Conservation (phyloP, 306 rosid genomes). For the Quillaja saponaria region DNA sequence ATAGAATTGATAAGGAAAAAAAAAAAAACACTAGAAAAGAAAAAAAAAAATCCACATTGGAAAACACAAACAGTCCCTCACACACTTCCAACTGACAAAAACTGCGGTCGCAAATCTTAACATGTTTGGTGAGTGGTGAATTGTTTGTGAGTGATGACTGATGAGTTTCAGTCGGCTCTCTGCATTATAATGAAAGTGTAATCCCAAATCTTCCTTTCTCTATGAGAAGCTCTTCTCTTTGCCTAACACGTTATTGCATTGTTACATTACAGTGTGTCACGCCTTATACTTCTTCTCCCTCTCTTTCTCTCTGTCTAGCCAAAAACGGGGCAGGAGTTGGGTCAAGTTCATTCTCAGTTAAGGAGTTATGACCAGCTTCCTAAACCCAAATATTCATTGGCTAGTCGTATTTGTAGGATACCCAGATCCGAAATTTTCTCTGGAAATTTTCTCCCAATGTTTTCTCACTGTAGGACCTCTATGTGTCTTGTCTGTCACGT, state of each 20-base stretch:
- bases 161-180: too few relatives aligned
- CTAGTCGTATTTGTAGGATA: conserved; percentile 30
- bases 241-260: not conserved
- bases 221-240: too few relatives aligned
- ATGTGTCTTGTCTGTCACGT: conserved; percentile 20
- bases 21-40: too few relatives aligned
- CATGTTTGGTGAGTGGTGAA: too few relatives aligned
- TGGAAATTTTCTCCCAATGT: not conserved
- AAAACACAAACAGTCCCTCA: too few relatives aligned
- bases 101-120: too few relatives aligned
- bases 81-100: too few relatives aligned
- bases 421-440: conserved; percentile 43
- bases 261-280: not conserved
- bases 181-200: too few relatives aligned
- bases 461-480: conserved; percentile 33
- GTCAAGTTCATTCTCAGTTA: not conserved
- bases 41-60: too few relatives aligned
- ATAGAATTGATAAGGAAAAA: too few relatives aligned
- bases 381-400: conserved; percentile 21
- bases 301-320: not conserved
- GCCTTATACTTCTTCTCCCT: not conserved
- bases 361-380: not conserved
- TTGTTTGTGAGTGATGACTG: too few relatives aligned
- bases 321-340: not conserved
- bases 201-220: too few relatives aligned